phyloP scores from a whole-genome alignment of 2,329 filamentous ascomycete genomes.

The Rhynchosporium secalis region DNA sequence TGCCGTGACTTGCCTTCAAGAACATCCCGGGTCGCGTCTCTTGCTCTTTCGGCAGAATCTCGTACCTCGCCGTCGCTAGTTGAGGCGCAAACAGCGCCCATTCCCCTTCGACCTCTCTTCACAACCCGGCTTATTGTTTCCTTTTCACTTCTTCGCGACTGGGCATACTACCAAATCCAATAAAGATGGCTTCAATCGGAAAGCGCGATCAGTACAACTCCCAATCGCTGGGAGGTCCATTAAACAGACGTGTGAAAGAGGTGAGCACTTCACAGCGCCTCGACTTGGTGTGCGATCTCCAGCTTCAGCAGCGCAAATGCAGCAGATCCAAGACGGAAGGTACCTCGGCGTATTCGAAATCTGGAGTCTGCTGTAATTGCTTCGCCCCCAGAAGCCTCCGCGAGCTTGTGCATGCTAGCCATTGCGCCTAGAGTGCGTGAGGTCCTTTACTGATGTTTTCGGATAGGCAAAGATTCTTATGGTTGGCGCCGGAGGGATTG shows the following conservation, averaged over 20 bases:
- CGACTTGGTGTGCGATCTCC: constrained; percentile 5
- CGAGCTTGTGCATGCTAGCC: neutral
- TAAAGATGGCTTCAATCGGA: constrained; percentile 24
- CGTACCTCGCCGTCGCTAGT: constrained; percentile 6
- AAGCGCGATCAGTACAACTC: constrained; percentile 57
- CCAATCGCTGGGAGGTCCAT: constrained; percentile 65
- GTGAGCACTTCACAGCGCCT: constrained; percentile 47
- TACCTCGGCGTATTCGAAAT: neutral
- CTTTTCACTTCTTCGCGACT: neutral
- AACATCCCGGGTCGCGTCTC: constrained; percentile 3
- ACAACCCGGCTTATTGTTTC: neutral
- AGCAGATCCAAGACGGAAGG: neutral
- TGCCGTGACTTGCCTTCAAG: constrained; percentile 5
- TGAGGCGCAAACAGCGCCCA: constrained; percentile 7
- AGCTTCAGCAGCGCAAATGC: neutral
- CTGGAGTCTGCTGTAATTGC: neutral
- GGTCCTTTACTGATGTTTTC: constrained; percentile 39
- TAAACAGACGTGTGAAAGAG: constrained; percentile 68
- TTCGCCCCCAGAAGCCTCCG: neutral
- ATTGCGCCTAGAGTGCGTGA: constrained; percentile 20
- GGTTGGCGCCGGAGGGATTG: constrained; percentile 95
- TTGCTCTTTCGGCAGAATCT: neutral
- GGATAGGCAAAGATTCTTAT: constrained; percentile 80
- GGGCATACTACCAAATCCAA: neutral
- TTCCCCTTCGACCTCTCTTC: constrained; percentile 3